A percentile compares a stretch with the other conserved stretches of the same genome.
These are phyloP conservation scores for Lodderomyces jiufengensis DNA, from an alignment of 1,139 yeast genomes.

Conservation along the genomic window DNA sequence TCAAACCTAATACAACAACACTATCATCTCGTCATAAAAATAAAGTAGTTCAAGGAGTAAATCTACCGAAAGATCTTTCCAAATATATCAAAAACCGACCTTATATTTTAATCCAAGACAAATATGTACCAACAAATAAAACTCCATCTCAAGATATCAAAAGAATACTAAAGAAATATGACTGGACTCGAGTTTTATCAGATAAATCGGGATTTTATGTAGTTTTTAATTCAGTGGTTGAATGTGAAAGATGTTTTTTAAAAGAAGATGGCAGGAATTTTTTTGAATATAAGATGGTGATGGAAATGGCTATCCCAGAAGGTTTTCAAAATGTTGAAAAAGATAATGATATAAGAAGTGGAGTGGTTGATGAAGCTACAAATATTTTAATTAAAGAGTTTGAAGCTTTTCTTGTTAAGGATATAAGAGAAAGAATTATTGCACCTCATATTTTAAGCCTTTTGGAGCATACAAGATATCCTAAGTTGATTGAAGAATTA, in stretches of 20 bases:
- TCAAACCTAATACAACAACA: conserved; percentile 34
- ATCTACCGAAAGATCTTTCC: conserved; percentile 44
- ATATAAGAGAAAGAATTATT: conserved; percentile 69
- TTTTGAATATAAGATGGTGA: conserved; percentile 46
- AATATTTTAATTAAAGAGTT: conserved; percentile 61
- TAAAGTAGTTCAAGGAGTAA: conserved; percentile 31
- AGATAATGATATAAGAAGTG: conserved; percentile 14
- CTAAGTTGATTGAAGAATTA: conserved; percentile 47
- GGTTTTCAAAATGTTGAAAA: conserved; percentile 16
- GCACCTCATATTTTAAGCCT: conserved; percentile 68
- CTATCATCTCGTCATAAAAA: conserved; percentile 30
- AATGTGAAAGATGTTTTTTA: conserved; percentile 64
- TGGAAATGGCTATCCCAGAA: conserved; percentile 54
- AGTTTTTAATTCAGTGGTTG: conserved; percentile 60
- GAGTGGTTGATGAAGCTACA: conserved; percentile 54
- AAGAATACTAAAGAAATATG: conserved; percentile 49
- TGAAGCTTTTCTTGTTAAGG: conserved; percentile 60
- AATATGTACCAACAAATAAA: conserved; percentile 48
- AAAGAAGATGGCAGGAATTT: conserved; percentile 62
- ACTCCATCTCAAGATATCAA: conserved; percentile 55
- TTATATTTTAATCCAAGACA: conserved; percentile 52
- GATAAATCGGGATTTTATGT: conserved; percentile 68
- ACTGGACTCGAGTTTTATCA: conserved; percentile 61
- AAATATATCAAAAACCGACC: conserved; percentile 53
- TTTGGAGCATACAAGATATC: conserved; percentile 58